Evolutionary conservation across 2,329 filamentous ascomycete genomes (phyloP), one percentile per base, ranked within the genome.

Genomic region (Drechslerella dactyloides): DNA sequence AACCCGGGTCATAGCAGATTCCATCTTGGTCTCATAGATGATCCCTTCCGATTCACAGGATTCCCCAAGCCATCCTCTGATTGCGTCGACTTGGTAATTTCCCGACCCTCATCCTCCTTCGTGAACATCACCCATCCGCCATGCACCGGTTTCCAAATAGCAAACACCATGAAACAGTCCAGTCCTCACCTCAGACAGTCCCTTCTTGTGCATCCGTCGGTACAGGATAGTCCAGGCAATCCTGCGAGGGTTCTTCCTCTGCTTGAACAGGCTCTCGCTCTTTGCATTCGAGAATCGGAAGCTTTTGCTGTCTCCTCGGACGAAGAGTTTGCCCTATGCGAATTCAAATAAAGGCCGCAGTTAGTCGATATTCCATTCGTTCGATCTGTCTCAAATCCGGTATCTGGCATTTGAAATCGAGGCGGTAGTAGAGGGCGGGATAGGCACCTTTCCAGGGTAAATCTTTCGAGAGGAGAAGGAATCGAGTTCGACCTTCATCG

Each of bases 261-360:
- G 94, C 79, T 97, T 91, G 89, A 99, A 99, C 78, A 99, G 91
- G 78, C 92, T 96, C 86, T 99, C 94, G 84, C 91, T 93, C 87
- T 99, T 99, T 86, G 94, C 92, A 85, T 96, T 97, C 85, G 96
- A 92, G 90, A 99, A 99, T 82, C 94, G 93, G 90, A 99, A 99
- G 87, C 97, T 89, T 88, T 97, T 99, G 92, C 90, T 96, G 88
- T 99, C 94, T 82, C 93, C 93, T 84, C 94, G 92, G 87, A 99
- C 86, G 86, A 93, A 99, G 86, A 99, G 90, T 87, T 97, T 97
- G 86, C 94, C 94, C 94, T 97, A 82, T 81, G 80, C 66, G 78
- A 78, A 78, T 74, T 75, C 75, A 74, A 69, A 30, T 76, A 40
- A 17, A 37, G 4, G 40, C 23, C 30, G 23, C 2, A n/a, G 51